Percentiles rank a stretch among this genome's conserved stretches.
These are phyloP conservation scores for Cutaneotrichosporon mucoides DNA, from an alignment of 1,284 basidiomycete species.

Conservation along the genomic window DNA sequence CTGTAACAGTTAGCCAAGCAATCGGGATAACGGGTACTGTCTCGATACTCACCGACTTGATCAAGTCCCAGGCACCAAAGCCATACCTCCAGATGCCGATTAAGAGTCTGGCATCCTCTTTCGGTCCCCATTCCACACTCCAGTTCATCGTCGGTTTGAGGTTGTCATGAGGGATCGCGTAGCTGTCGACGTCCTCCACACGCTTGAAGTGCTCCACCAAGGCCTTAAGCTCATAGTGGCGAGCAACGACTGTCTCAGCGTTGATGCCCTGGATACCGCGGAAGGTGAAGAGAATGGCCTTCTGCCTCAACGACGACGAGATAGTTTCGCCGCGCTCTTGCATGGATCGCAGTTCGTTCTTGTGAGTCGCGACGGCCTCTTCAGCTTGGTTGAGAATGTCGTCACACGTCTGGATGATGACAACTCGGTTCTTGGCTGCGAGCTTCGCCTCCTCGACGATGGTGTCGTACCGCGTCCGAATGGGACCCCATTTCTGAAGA, in stretches of 20 bases:
- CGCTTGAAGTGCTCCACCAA: slow-evolving; percentile 72
- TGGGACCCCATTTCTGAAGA: slow-evolving; percentile 96
- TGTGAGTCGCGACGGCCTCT: slow-evolving; percentile 77
- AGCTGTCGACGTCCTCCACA: slow-evolving; percentile 67
- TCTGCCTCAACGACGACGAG: slow-evolving; percentile 53
- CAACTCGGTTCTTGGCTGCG: slow-evolving; percentile 86
- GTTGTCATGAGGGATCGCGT: slow-evolving; percentile 84
- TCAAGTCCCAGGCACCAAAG: slow-evolving; percentile 95
- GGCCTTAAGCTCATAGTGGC: slow-evolving; percentile 84
- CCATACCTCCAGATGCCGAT: slow-evolving; percentile 92
- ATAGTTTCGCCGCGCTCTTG: slow-evolving; percentile 75
- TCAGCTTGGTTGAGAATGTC: slow-evolving; percentile 86
- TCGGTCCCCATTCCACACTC: slow-evolving; percentile 88
- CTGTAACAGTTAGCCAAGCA: slow-evolving; percentile 49
- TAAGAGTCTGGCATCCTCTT: slow-evolving; percentile 89
- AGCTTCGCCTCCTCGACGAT: slow-evolving; percentile 91
- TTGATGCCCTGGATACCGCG: slow-evolving; percentile 90
- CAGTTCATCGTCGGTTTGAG: slow-evolving; percentile 92
- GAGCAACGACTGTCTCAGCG: slow-evolving; percentile 90
- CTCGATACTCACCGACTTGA: slow-evolving; percentile 50
- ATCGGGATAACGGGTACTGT: no score
- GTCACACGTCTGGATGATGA: slow-evolving; percentile 87
- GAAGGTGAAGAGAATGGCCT: slow-evolving; percentile 89
- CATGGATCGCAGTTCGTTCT: slow-evolving; percentile 69
- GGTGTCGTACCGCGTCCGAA: slow-evolving; percentile 86